Evolutionary conservation across 495 filamentous ascomycete genomes (phyloP).

Genomic region (Podospora comata): DNA sequence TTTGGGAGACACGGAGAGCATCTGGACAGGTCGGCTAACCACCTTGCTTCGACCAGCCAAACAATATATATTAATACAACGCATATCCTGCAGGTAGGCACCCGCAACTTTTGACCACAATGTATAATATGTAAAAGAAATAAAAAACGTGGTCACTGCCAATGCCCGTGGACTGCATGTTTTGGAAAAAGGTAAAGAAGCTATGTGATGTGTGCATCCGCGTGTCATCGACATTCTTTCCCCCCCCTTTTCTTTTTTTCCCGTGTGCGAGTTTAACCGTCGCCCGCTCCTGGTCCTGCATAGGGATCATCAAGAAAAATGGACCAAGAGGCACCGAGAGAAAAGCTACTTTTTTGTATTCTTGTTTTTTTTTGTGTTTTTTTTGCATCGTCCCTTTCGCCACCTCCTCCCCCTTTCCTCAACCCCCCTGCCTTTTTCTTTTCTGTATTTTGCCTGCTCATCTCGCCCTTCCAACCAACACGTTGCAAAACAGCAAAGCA

Average conservation of each 20-base stretch:
- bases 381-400: not conserved
- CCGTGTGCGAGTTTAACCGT: not conserved
- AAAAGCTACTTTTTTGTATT: too few species aligned
- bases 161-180: not conserved
- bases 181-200: not conserved
- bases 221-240: not conserved
- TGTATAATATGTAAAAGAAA: not conserved
- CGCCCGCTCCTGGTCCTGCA: not conserved
- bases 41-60: not conserved
- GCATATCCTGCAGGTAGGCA: not conserved
- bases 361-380: not conserved
- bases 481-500: not conserved
- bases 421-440: not conserved
- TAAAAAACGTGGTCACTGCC: not conserved
- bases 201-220: not conserved
- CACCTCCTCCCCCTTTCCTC: not conserved
- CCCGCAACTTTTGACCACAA: not conserved
- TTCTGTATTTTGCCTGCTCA: not conserved
- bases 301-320: not conserved
- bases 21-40: not conserved
- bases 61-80: not conserved
- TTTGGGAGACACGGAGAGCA: not conserved
- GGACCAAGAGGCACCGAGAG: too few species aligned
- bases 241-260: not conserved
- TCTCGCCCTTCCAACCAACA: not conserved